Evolutionary conservation across 1,139 yeast species (phyloP), one percentile per base, ranked within the genome.

Genomic region (Lodderomyces jiufengensis): DNA sequence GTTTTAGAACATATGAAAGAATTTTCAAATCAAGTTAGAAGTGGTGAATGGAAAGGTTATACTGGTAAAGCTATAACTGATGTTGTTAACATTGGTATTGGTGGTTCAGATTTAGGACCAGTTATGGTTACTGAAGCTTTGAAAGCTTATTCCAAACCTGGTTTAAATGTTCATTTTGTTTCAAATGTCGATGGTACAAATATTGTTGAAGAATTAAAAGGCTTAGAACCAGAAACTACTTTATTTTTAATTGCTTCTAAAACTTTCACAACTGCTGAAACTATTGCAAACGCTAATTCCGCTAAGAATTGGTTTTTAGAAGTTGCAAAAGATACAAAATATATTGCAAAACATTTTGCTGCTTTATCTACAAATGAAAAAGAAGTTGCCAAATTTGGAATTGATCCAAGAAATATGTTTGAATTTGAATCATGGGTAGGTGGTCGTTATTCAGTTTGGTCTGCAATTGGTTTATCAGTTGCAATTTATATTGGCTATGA

Each of bases 351-450:
- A 75, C 98, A 92, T 73, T 92, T 92, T 59, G 98, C 83, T 51
- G 98, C 98, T 41, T 76, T 92, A 51, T 86, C 96, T 43, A 92
- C 98, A 48, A 92, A 92, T 63, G 95, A 88, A 46, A 70, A 67
- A 39, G 97, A 84, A 66, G 98, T 92, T 45, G 74, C 81, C 53
- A 84, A 86, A 68, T 92, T 92, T 57, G 98, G 98, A 56, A 92
- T 92, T 51, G 97, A 92, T 72, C 80, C 96, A 61, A 84, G 81
- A 65, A 92, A 92, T 75, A 92, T 92, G 98, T 92, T 92, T 68
- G 97, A 95, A 43, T 92, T 92, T 57, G 97, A 88, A 66, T 83
- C 73, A 71, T 92, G 98, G 98, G 98, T 92, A 46, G 98, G 98
- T 57, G 98, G 98, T 57, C 84, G 98, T 68, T 92, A 92, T 80